Evolutionary conservation across 805 yeast genomes (phyloP).

Genomic region (Priceomyces castillae): DNA sequence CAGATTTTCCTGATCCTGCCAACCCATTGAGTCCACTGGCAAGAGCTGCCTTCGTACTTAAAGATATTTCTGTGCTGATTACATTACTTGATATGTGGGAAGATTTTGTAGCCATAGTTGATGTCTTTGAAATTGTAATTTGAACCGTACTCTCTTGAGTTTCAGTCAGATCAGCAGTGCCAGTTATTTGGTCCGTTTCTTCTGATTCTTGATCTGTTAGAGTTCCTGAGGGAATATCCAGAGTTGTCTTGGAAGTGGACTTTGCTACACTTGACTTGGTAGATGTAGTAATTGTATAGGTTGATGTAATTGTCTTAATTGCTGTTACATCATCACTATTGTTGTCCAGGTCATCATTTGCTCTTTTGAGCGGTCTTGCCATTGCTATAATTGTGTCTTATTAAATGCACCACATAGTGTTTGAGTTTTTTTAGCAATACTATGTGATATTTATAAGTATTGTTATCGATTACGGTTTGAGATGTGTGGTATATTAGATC

Average conservation of each 20-base stretch:
- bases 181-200: too few species aligned
- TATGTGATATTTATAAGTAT: too few species aligned
- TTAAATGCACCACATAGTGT: too few species aligned
- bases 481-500: not conserved
- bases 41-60: not conserved
- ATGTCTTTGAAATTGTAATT: too few species aligned
- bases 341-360: conserved; percentile 1
- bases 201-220: not conserved
- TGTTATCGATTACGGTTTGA: not conserved
- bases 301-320: conserved; percentile 13
- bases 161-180: too few species aligned
- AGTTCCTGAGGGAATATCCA: not conserved
- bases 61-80: conserved; percentile 1
- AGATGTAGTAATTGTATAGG: conserved; percentile 8
- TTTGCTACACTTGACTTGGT: not conserved
- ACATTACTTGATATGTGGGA: not conserved
- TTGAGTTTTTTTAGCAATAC: too few species aligned
- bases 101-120: too few species aligned
- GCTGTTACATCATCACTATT: conserved; percentile 9
- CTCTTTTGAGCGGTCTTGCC: not conserved
- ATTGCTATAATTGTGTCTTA: not conserved
- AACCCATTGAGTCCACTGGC: conserved; percentile 3
- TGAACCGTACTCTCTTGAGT: not conserved
- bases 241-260: not conserved
- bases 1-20: conserved; percentile 2